A percentile compares a stretch with the other conserved stretches of the same genome.
Evolutionary conservation across 2,329 filamentous ascomycete species (phyloP).

Genomic region (Aspergillus udagawae): DNA sequence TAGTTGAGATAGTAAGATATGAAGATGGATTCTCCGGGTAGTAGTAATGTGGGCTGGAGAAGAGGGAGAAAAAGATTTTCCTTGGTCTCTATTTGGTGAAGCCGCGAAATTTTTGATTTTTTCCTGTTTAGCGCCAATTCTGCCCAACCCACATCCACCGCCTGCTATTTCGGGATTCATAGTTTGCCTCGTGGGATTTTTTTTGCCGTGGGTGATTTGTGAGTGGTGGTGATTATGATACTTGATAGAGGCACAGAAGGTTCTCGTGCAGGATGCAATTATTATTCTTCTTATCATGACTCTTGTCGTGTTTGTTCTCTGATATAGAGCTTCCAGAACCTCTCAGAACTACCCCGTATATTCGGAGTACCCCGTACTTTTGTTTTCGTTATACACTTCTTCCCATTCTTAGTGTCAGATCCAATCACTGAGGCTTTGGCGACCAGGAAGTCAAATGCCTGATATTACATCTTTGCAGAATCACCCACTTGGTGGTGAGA

Average conservation of each 20-base stretch:
- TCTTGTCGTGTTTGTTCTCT: neutral
- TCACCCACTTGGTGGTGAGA: slow-evolving; percentile 15
- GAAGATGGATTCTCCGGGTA: slow-evolving; percentile 10
- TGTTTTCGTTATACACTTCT: neutral
- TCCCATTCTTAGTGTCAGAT: neutral
- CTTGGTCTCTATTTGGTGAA: slow-evolving; percentile 11
- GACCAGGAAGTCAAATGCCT: slow-evolving; percentile 23
- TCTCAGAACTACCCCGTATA: neutral
- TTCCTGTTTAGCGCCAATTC: slow-evolving; percentile 19
- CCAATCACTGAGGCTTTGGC: neutral
- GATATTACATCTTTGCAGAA: slow-evolving; percentile 28
- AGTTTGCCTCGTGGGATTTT: slow-evolving; percentile 7
- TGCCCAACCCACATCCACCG: slow-evolving; percentile 19
- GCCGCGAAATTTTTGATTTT: slow-evolving; percentile 24
- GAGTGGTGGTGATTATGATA: neutral
- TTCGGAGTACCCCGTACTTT: neutral
- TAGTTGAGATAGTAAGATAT: slow-evolving; percentile 13
- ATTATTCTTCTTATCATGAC: neutral
- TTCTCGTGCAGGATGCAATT: neutral
- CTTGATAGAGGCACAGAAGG: neutral
- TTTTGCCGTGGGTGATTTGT: slow-evolving; percentile 6
- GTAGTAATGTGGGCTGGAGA: slow-evolving; percentile 15
- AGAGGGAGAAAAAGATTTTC: slow-evolving; percentile 15
- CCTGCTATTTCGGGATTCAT: slow-evolving; percentile 10
- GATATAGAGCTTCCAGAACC: neutral